phyloP scores from a whole-genome alignment of 352 stramenopile species.

The Globisporangium emineosum region DNA sequence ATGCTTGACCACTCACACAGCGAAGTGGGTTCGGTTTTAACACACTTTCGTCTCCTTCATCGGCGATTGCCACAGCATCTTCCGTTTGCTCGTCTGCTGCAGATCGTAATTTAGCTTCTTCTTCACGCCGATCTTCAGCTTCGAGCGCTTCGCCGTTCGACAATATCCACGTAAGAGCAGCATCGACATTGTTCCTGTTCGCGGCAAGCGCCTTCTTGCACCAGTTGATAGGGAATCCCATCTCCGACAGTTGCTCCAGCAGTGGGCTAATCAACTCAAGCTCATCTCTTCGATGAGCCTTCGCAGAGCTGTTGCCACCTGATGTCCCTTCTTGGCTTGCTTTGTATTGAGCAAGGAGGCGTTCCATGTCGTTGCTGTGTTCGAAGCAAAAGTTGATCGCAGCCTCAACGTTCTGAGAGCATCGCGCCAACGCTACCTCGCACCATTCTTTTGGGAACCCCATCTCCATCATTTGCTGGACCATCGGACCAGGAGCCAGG shows the following conservation, averaged over 20 bases:
- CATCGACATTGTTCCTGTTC: constrained; percentile 89
- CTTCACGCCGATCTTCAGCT: constrained; percentile 83
- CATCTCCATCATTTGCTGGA: constrained; percentile 94
- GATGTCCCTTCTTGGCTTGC: constrained; percentile 39
- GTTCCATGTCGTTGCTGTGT: constrained; percentile 90
- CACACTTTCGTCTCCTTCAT: constrained; percentile 32
- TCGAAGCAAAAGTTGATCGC: constrained; percentile 93
- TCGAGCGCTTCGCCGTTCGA: constrained; percentile 88
- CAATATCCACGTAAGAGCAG: constrained; percentile 91
- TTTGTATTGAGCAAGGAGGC: constrained; percentile 77
- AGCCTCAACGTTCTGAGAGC: constrained; percentile 86
- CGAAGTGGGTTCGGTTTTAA: constrained; percentile 77
- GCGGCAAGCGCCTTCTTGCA: constrained; percentile 88
- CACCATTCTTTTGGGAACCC: constrained; percentile 92
- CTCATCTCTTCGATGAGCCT: constrained; percentile 41
- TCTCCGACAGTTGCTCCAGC: constrained; percentile 88
- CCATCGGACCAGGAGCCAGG: constrained; percentile 53
- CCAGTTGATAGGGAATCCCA: constrained; percentile 93
- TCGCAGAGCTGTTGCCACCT: constrained; percentile 17
- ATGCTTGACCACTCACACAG: constrained; percentile 82
- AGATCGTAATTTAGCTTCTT: constrained; percentile 61
- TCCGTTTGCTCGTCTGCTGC: constrained; percentile 32
- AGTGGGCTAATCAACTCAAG: constrained; percentile 67
- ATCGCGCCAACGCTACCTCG: constrained; percentile 82
- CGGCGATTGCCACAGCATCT: constrained; percentile 13